These are phyloP conservation scores for Pseudophaeomoniella oleicola DNA, from an alignment of 2,329 filamentous ascomycete species.

Conservation along the genomic window DNA sequence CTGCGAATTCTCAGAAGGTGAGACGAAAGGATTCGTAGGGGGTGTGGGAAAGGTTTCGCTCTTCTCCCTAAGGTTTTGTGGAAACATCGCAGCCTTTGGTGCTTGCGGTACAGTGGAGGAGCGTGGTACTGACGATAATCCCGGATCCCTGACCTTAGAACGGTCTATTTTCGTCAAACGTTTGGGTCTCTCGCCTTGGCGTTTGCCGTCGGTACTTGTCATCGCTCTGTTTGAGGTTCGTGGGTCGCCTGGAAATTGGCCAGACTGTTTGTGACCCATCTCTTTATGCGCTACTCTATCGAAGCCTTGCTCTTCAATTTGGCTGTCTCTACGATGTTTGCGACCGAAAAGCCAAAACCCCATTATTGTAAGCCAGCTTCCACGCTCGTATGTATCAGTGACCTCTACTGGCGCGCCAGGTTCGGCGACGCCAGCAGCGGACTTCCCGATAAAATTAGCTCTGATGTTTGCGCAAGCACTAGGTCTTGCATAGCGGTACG, in stretches of 20 bases:
- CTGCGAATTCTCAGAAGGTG: constrained; percentile 10
- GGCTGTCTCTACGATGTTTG: background rate
- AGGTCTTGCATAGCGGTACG: too few relatives aligned
- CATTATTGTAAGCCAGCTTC: background rate
- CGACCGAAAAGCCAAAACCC: background rate
- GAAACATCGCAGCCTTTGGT: constrained; percentile 1
- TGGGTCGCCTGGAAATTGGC: background rate
- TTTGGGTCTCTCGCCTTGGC: background rate
- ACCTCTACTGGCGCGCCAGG: background rate
- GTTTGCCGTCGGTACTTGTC: background rate
- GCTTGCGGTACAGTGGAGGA: background rate
- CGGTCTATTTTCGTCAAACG: background rate
- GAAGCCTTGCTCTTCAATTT: background rate
- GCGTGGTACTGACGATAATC: background rate
- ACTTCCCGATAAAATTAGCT: too few relatives aligned
- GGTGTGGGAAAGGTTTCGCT: constrained; percentile 2
- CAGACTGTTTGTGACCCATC: background rate
- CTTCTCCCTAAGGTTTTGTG: background rate
- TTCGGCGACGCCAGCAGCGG: background rate
- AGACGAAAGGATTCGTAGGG: constrained; percentile 5
- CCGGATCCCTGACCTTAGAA: background rate
- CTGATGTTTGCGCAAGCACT: too few relatives aligned
- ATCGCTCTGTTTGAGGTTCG: background rate
- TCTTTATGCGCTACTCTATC: background rate
- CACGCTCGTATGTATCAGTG: background rate